Conservation (phyloP, 2,329 filamentous ascomycete genomes). For the Diplodia intermedia region DNA sequence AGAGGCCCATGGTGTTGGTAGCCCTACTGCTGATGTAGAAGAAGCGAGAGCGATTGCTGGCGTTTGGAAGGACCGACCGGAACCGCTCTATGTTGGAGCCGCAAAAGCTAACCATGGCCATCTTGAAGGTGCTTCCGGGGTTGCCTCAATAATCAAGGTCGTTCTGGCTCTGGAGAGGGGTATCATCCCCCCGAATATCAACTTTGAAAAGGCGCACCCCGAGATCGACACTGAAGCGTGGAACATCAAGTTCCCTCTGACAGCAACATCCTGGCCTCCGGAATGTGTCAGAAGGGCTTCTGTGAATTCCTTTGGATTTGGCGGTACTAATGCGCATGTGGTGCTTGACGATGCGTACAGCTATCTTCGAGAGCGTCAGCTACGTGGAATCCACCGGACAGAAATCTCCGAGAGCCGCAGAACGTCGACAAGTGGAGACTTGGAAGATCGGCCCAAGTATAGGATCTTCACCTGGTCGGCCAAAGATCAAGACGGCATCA, state of each 20-base stretch:
- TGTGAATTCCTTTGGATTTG: constrained; percentile 39
- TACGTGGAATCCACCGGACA: constrained; percentile 13
- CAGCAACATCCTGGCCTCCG: constrained; percentile 34
- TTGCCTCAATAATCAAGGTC: constrained; percentile 41
- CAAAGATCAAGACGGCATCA: constrained; percentile 32
- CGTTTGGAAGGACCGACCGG: constrained; percentile 33
- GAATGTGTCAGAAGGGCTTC: constrained; percentile 31
- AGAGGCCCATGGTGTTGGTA: constrained; percentile 65
- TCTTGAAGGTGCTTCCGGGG: constrained; percentile 42
- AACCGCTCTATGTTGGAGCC: constrained; percentile 38
- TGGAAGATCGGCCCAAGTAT: constrained; percentile 9
- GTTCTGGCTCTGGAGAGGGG: constrained; percentile 37
- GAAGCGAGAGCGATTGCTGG: constrained; percentile 40
- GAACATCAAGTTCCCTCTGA: constrained; percentile 34
- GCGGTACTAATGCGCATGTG: constrained; percentile 42
- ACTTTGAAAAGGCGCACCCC: constrained; percentile 34
- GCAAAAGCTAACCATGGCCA: constrained; percentile 44
- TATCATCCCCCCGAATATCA: constrained; percentile 38
- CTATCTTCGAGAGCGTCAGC: constrained; percentile 34
- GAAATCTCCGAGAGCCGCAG: background rate
- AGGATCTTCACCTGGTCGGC: constrained; percentile 34
- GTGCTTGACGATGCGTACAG: constrained; percentile 37
- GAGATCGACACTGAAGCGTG: constrained; percentile 32
- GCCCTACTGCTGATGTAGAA: constrained; percentile 60
- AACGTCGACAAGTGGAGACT: constrained; percentile 11